Evolutionary conservation across 2,329 filamentous ascomycete genomes (phyloP).

Genomic region (Fusarium sp.): DNA sequence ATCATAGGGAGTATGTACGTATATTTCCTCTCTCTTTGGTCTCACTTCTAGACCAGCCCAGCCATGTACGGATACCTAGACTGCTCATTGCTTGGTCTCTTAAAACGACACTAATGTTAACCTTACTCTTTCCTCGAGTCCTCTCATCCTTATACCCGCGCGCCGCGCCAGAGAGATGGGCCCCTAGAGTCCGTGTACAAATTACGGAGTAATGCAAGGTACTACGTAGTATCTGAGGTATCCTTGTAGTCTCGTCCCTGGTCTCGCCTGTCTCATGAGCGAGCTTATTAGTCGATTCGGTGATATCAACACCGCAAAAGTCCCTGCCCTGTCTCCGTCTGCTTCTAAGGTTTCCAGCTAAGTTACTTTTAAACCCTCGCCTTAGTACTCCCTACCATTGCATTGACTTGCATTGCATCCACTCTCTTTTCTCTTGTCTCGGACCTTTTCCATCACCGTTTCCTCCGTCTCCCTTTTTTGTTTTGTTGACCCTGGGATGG

Average conservation of each 20-base stretch:
- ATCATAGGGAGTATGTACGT: no score
- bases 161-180: neutral
- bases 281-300: constrained; percentile 40
- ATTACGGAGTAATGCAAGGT: neutral
- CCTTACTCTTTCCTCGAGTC: neutral
- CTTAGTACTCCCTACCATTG: neutral
- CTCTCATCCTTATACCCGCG: constrained; percentile 18
- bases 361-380: constrained; percentile 20
- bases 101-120: no score
- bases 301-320: constrained; percentile 33
- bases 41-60: constrained; percentile 8
- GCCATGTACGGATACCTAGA: constrained; percentile 4
- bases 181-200: neutral
- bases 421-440: constrained; percentile 34
- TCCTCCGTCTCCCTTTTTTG: constrained; percentile 13
- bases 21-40: constrained; percentile 6
- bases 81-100: constrained; percentile 16
- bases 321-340: constrained; percentile 24
- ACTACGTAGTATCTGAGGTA: constrained; percentile 21
- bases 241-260: constrained; percentile 28
- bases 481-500: constrained; percentile 23
- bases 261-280: constrained; percentile 23
- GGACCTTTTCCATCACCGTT: constrained; percentile 7
- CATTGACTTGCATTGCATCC: constrained; percentile 10
- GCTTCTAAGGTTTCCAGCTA: constrained; percentile 22